phyloP scores from a whole-genome alignment of 2,329 filamentous ascomycete genomes.

The Chaetoscypha palmicola region DNA sequence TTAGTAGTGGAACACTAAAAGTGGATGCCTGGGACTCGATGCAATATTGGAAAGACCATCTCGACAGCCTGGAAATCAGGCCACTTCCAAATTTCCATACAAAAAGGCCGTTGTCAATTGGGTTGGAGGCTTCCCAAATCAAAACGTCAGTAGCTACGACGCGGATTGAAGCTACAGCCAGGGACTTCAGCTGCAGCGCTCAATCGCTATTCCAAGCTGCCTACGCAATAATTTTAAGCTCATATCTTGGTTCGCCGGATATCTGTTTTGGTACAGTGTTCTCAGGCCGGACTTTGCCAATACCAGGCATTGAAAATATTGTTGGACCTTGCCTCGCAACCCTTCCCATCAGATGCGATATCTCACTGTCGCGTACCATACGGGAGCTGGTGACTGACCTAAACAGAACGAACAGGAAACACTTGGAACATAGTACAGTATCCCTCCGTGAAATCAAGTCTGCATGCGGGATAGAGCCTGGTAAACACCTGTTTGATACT shows the following conservation, averaged over 20 bases:
- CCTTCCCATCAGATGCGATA: constrained; percentile 62
- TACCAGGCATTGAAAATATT: constrained; percentile 63
- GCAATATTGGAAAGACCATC: constrained; percentile 63
- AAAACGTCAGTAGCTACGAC: constrained; percentile 29
- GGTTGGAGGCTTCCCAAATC: constrained; percentile 26
- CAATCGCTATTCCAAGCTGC: constrained; percentile 74
- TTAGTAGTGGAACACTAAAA: constrained; percentile 29
- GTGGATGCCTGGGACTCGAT: constrained; percentile 37
- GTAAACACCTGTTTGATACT: constrained; percentile 62
- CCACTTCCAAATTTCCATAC: constrained; percentile 53
- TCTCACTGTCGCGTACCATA: constrained; percentile 44
- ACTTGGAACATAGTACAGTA: constrained; percentile 56
- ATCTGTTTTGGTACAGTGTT: constrained; percentile 71
- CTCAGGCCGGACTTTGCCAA: constrained; percentile 70
- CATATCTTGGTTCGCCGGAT: constrained; percentile 58
- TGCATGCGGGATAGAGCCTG: constrained; percentile 45
- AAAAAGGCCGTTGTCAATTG: constrained; percentile 22
- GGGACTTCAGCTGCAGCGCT: constrained; percentile 37
- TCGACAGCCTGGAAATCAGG: constrained; percentile 49
- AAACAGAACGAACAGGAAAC: constrained; percentile 57
- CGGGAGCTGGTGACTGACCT: constrained; percentile 56
- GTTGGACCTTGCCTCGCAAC: constrained; percentile 76
- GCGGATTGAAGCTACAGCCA: constrained; percentile 22
- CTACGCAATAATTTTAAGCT: constrained; percentile 56
- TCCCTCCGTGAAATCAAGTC: constrained; percentile 65